phyloP scores from a whole-genome alignment of 1,284 basidiomycete species.

The Meira miltonrushii region DNA sequence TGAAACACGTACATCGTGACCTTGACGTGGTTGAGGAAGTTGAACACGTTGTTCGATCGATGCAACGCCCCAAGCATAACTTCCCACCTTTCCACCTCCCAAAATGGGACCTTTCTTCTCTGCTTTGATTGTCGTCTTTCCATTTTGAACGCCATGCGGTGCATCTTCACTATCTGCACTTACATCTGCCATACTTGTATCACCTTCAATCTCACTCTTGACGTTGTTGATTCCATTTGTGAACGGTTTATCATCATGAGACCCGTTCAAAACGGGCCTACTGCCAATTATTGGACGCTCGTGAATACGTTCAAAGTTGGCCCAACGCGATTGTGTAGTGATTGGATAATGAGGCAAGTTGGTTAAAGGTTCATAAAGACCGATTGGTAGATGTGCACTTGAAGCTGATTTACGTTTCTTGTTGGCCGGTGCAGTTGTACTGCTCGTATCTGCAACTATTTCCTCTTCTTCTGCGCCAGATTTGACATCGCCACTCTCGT shows the following conservation, averaged over 20 bases:
- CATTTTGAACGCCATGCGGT: no score
- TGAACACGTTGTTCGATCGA: slow-evolving; percentile 15
- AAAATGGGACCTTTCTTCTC: slow-evolving; percentile 18
- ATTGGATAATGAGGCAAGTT: slow-evolving; percentile 34
- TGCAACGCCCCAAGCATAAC: slow-evolving; percentile 32
- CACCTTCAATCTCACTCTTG: no score
- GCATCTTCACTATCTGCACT: no score
- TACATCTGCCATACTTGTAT: no score
- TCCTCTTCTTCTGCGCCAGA: slow-evolving; percentile 13
- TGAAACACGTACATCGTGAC: background rate
- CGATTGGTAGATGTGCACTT: slow-evolving; percentile 22
- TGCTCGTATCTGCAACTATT: background rate
- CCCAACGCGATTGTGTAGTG: slow-evolving; percentile 35
- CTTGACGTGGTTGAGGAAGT: background rate
- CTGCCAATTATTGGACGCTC: slow-evolving; percentile 13
- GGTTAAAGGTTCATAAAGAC: slow-evolving; percentile 48
- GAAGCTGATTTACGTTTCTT: background rate
- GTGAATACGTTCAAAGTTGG: slow-evolving; percentile 22
- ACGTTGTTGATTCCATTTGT: no score
- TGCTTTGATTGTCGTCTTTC: background rate
- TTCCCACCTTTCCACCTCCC: slow-evolving; percentile 29
- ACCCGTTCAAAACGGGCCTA: background rate
- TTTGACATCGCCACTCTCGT: slow-evolving; percentile 6
- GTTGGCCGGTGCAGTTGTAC: no score
- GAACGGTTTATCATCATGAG: no score